phyloP scores from a whole-genome alignment of 371 early-diverging fungal genomes.

The Pancytospora philotis region DNA sequence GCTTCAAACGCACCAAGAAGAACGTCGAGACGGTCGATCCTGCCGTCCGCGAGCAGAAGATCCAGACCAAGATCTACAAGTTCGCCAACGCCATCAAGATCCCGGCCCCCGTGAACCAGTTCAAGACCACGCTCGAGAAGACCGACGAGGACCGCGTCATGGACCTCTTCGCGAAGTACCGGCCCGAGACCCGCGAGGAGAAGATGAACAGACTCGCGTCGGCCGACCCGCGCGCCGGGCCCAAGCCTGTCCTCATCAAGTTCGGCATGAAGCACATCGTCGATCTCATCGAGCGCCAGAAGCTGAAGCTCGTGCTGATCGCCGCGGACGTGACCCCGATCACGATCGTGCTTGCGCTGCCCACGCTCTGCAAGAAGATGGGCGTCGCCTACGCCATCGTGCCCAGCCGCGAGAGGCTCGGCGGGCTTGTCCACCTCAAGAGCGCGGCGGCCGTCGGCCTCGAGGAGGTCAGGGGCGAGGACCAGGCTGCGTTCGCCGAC shows the following conservation, averaged over 20 bases:
- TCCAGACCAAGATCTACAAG: conserved; percentile 62
- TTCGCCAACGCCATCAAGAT: conserved; percentile 92
- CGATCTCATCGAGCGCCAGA: conserved; percentile 87
- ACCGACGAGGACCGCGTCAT: conserved; percentile 75
- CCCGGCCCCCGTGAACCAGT: conserved; percentile 97
- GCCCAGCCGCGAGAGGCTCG: conserved; percentile 89
- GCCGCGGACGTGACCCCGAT: conserved; percentile 98
- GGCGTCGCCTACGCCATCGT: conserved; percentile 95
- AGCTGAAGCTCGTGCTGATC: conserved; percentile 92
- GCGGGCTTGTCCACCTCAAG: conserved; percentile 95
- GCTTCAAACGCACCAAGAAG: conserved; percentile 1
- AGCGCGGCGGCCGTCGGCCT: conserved; percentile 86
- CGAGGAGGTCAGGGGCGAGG: conserved; percentile 80
- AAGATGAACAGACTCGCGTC: conserved; percentile 79
- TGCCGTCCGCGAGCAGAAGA: conserved; percentile 34
- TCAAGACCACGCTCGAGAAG: conserved; percentile 83
- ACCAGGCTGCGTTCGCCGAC: conserved; percentile 59
- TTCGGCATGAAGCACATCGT: conserved; percentile 98
- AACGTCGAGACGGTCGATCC: conserved; percentile 26
- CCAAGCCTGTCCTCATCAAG: conserved; percentile 88
- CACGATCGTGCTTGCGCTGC: conserved; percentile 91
- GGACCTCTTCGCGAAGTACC: conserved; percentile 93
- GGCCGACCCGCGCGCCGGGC: conserved; percentile 70
- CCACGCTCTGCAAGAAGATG: conserved; percentile 99
- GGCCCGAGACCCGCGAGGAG: conserved; percentile 86